These are phyloP conservation scores for Trypanosoma grayi DNA, from an alignment of 208 protist genomes.

Conservation along the genomic window DNA sequence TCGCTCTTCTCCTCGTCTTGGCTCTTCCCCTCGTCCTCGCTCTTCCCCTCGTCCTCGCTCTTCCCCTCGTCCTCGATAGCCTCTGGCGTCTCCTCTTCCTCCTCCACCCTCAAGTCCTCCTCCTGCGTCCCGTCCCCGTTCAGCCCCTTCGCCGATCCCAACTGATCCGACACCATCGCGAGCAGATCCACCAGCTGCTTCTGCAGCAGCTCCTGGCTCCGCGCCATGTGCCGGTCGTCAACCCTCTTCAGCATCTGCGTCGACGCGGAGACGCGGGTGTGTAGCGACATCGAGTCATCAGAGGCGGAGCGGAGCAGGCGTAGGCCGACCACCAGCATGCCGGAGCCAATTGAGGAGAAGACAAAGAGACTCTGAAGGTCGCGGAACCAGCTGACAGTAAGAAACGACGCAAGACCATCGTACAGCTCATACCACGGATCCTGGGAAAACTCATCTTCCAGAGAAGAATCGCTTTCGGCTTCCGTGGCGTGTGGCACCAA, in stretches of 20 bases:
- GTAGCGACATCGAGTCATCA: slow-evolving; percentile 3
- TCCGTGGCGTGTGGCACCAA: neutral
- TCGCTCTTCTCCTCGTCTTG: neutral
- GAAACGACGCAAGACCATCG: neutral
- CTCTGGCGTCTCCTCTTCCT: neutral
- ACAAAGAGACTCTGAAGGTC: slow-evolving; percentile 22
- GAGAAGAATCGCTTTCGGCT: neutral
- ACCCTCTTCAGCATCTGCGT: slow-evolving; percentile 6
- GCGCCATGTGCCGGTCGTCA: slow-evolving; percentile 1
- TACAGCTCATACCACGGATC: slow-evolving; percentile 14
- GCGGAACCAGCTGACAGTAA: slow-evolving; percentile 15
- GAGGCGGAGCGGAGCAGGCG: slow-evolving; percentile 20
- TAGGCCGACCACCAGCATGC: slow-evolving; percentile 18
- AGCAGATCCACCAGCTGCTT: slow-evolving; percentile 12
- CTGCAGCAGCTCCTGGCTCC: slow-evolving; percentile 5
- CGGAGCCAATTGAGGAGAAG: slow-evolving; percentile 20
- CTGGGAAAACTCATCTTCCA: neutral
- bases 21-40: slow-evolving; percentile 1
- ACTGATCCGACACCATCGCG: neutral
- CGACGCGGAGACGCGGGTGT: neutral
- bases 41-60: slow-evolving; percentile 3
- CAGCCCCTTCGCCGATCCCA: neutral
- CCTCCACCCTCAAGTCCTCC: neutral
- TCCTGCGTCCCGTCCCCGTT: too few species aligned
- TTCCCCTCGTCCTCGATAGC: neutral